A percentile compares a stretch with the other conserved stretches of the same genome.
phyloP scores from a whole-genome alignment of 768 basidiomycete species.

The Lactarius akahatsu region DNA sequence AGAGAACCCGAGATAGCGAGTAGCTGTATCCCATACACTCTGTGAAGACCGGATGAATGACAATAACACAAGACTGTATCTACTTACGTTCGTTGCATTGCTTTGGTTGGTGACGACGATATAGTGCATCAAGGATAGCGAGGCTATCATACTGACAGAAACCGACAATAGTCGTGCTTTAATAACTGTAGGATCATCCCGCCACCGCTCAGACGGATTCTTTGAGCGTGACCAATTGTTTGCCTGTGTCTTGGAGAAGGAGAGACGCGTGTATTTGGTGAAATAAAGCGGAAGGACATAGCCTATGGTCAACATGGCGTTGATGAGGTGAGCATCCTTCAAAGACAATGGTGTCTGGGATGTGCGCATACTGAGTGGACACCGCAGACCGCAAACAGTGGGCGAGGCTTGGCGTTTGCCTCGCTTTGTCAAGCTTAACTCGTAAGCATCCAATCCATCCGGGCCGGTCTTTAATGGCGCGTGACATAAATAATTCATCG shows the following conservation, averaged over 20 bases:
- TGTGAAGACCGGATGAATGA: constrained; percentile 2
- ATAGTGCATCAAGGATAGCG: constrained; percentile 51
- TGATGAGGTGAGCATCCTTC: constrained; percentile 49
- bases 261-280: constrained; percentile 60
- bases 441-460: not conserved
- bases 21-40: constrained; percentile 31
- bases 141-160: constrained; percentile 55
- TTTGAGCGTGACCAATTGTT: constrained; percentile 33
- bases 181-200: constrained; percentile 87
- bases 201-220: constrained; percentile 50
- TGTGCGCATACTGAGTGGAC: not conserved
- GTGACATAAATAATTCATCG: not conserved
- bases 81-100: constrained; percentile 27
- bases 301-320: constrained; percentile 55
- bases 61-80: constrained; percentile 3
- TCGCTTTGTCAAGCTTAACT: no score
- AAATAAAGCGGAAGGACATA: constrained; percentile 88
- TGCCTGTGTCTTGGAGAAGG: constrained; percentile 41
- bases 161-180: constrained; percentile 74
- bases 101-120: constrained; percentile 40
- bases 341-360: constrained; percentile 30
- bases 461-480: not conserved
- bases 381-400: not conserved
- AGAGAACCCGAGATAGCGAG: constrained; percentile 29
- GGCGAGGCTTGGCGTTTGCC: no score